Conservation (phyloP, 164 flowering plant genomes). For the grape (Vitis vinifera) region DNA sequence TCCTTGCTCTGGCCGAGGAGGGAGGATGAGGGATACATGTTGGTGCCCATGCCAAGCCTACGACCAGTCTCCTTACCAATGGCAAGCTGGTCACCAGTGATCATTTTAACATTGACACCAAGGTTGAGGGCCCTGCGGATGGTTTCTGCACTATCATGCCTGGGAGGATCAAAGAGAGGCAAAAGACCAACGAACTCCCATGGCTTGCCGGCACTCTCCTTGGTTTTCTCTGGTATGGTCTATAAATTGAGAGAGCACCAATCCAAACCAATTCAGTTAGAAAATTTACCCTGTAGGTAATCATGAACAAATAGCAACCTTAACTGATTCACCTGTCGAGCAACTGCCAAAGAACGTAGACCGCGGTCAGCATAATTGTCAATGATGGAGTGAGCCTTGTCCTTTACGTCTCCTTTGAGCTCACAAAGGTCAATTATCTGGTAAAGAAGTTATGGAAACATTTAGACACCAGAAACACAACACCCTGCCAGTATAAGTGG, state of each 20-base stretch:
- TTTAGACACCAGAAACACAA: not conserved
- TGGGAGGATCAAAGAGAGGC: constrained; percentile 91
- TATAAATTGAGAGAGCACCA: constrained; percentile 6
- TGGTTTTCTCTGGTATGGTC: constrained; percentile 67
- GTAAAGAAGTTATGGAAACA: not conserved
- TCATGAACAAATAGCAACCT: not conserved
- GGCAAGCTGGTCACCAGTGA: constrained; percentile 93
- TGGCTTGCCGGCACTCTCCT: constrained; percentile 76
- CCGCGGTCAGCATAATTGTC: constrained; percentile 71
- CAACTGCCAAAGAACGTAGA: constrained; percentile 76
- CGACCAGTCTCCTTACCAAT: constrained; percentile 94
- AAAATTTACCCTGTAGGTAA: not conserved
- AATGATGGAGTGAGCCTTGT: constrained; percentile 51
- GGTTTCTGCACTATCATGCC: constrained; percentile 96
- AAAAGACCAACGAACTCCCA: constrained; percentile 89
- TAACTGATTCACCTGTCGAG: constrained; percentile 44
- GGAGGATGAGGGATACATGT: constrained; percentile 92
- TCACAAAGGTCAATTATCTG: constrained; percentile 79
- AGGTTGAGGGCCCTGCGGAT: constrained; percentile 83
- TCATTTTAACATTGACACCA: constrained; percentile 94
- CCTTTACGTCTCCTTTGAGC: constrained; percentile 46
- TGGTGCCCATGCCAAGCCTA: constrained; percentile 95
- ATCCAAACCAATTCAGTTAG: not conserved
- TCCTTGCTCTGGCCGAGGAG: constrained; percentile 75
- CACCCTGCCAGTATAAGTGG: not conserved